Conservation (phyloP, 805 yeast species). For the Sugiyamaella chiloensis region DNA sequence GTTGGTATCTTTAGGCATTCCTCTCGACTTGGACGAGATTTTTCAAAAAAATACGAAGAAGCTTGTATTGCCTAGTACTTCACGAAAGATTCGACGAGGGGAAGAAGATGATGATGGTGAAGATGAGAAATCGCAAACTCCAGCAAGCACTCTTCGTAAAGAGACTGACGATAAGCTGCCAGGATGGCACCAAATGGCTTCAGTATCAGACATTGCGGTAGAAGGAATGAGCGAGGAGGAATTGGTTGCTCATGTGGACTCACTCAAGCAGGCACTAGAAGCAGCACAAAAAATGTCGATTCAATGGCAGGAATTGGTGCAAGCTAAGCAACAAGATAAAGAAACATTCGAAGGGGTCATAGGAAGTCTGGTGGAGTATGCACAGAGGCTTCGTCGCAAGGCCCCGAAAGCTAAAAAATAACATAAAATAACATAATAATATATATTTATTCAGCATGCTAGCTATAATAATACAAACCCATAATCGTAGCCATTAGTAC, state of each 20-base stretch:
- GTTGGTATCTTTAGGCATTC: conserved; percentile 64
- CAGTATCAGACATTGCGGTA: conserved; percentile 36
- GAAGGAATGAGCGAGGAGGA: conserved; percentile 36
- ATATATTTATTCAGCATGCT: too few species aligned
- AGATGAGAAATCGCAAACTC: not conserved
- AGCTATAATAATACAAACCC: too few species aligned
- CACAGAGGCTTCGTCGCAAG: conserved; percentile 62
- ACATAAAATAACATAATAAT: too few species aligned
- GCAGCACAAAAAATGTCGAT: conserved; percentile 40
- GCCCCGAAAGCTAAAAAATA: too few species aligned
- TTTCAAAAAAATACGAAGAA: conserved; percentile 26
- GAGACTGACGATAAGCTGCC: conserved; percentile 26
- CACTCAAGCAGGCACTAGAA: conserved; percentile 36
- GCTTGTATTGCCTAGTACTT: conserved; percentile 25
- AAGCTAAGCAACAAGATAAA: conserved; percentile 58
- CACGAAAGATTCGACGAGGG: not conserved
- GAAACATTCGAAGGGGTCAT: conserved; percentile 81
- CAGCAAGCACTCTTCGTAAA: conserved; percentile 17
- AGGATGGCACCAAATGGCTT: conserved; percentile 33
- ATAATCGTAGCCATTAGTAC: not conserved
- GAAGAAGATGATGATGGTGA: not conserved
- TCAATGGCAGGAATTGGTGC: conserved; percentile 52
- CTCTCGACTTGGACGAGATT: conserved; percentile 64
- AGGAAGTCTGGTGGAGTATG: conserved; percentile 85
- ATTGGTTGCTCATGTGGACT: conserved; percentile 38